A percentile compares a stretch with the other conserved stretches of the same genome.
phyloP scores from a whole-genome alignment of 2,329 filamentous ascomycete species.

The Colletotrichum endophyticum region DNA sequence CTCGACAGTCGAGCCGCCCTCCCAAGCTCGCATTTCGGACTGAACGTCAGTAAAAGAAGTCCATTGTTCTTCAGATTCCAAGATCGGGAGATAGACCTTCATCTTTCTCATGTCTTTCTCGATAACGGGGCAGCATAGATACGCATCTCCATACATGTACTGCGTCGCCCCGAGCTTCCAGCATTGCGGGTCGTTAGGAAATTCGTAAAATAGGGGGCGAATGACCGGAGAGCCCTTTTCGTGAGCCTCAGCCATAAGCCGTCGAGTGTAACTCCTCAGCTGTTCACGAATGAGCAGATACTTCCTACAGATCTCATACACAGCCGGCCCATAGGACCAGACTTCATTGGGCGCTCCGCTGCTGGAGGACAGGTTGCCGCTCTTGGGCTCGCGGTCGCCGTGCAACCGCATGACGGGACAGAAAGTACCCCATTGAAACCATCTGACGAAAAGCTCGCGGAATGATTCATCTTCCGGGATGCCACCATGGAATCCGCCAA shows the following conservation, averaged over 20 bases:
- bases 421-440: slow-evolving; percentile 74
- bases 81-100: not conserved
- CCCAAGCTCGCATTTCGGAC: not conserved
- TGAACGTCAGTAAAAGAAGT: not conserved
- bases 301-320: not conserved
- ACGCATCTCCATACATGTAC: not conserved
- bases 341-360: not conserved
- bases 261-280: not conserved
- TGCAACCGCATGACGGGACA: slow-evolving; percentile 72
- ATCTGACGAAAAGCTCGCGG: slow-evolving; percentile 67
- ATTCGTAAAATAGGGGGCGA: not conserved
- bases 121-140: not conserved
- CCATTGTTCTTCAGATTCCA: not conserved
- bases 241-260: not conserved
- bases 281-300: not conserved
- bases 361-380: not conserved
- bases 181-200: not conserved
- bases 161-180: not conserved
- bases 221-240: not conserved
- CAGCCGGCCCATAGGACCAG: not conserved
- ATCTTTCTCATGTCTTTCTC: not conserved
- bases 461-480: slow-evolving; percentile 59
- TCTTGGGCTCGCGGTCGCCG: slow-evolving; percentile 65
- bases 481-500: slow-evolving; percentile 72
- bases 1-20: not conserved